Percentiles rank a stretch among this genome's conserved stretches.
These are phyloP conservation scores for Septoria linicola DNA, from an alignment of 2,329 filamentous ascomycete genomes.

Conservation along the genomic window DNA sequence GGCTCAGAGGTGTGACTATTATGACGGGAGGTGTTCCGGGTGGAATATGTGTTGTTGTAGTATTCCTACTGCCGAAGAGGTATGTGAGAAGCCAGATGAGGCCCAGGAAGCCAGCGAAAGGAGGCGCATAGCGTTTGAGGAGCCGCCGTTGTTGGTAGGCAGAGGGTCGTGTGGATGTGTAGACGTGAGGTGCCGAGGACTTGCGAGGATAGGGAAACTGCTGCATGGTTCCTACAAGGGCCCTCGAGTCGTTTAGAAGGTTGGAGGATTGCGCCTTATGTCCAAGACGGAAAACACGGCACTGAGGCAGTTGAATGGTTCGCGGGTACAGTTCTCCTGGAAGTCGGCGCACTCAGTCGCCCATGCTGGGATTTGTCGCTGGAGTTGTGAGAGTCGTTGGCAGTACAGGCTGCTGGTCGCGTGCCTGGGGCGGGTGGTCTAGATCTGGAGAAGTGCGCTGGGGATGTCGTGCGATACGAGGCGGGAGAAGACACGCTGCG, in stretches of 20 bases:
- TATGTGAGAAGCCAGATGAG: constrained; percentile 37
- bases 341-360: background rate
- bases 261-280: background rate
- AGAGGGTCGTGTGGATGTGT: constrained; percentile 58
- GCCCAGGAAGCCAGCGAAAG: constrained; percentile 39
- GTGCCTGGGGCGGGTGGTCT: too few relatives aligned
- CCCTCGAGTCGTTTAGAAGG: background rate
- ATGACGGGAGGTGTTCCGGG: constrained; percentile 60
- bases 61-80: constrained; percentile 29
- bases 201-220: constrained; percentile 88
- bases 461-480: too few relatives aligned
- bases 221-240: constrained; percentile 39
- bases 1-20: constrained; percentile 81
- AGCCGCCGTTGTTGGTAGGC: constrained; percentile 28
- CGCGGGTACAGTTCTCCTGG: background rate
- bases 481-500: too few relatives aligned
- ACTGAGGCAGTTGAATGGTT: background rate
- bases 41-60: constrained; percentile 26
- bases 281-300: constrained; percentile 7
- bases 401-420: too few relatives aligned
- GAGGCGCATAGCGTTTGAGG: constrained; percentile 45
- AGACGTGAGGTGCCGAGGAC: constrained; percentile 72
- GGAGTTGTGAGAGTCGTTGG: too few relatives aligned
- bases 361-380: background rate
- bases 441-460: too few relatives aligned